Conservation (phyloP, 2,329 filamentous ascomycete species). For the Ophiostoma sp. region DNA sequence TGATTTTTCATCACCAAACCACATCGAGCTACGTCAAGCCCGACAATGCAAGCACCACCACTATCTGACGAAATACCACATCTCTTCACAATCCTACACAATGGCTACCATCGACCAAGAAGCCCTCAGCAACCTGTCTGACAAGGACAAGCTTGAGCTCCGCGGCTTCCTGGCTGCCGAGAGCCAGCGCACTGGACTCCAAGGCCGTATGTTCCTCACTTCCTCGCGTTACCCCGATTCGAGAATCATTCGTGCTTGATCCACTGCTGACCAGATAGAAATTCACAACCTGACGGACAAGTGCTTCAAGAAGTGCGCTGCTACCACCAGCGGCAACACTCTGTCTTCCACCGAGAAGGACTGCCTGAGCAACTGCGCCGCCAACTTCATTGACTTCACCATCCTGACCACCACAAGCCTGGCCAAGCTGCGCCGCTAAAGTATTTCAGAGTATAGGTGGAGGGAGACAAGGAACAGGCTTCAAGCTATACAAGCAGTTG, state of each 20-base stretch:
- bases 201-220: constrained; percentile 45
- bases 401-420: constrained; percentile 79
- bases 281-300: constrained; percentile 59
- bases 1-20: constrained; percentile 21
- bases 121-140: constrained; percentile 49
- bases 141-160: constrained; percentile 79
- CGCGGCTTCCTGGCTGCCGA: constrained; percentile 81
- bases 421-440: constrained; percentile 48
- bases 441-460: constrained; percentile 29
- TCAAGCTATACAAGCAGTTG: too few species aligned
- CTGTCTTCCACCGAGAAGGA: constrained; percentile 73
- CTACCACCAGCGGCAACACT: constrained; percentile 62
- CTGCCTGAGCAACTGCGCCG: constrained; percentile 88
- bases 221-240: too few species aligned
- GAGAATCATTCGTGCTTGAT: not conserved
- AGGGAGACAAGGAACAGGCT: not conserved
- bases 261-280: constrained; percentile 35
- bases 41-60: not conserved
- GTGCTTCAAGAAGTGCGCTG: constrained; percentile 92
- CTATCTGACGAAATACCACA: not conserved
- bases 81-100: not conserved
- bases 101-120: constrained; percentile 11
- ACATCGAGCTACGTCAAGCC: constrained; percentile 14
- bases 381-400: constrained; percentile 88
- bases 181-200: constrained; percentile 70